Conservation (phyloP, 441 rosid species). For the Syzygium syzygioides region DNA sequence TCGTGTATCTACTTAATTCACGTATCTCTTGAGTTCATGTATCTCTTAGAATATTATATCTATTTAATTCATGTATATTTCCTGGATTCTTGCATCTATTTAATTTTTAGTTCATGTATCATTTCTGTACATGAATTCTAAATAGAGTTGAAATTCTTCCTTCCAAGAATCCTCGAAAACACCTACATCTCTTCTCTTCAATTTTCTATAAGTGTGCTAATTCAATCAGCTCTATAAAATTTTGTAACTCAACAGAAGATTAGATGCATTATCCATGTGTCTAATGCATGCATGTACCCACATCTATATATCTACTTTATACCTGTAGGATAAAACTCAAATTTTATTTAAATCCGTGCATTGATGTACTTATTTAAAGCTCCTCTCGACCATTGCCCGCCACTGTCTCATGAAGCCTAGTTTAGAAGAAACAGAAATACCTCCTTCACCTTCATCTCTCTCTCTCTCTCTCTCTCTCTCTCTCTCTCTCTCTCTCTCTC, state of each 20-base stretch:
- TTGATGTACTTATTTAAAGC: not conserved
- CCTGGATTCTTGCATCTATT: no score
- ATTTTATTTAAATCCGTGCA: not conserved
- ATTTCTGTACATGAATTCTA: no score
- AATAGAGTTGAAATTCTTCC: no score
- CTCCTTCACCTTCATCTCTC: not conserved
- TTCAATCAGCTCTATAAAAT: not conserved
- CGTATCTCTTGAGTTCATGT: no score
- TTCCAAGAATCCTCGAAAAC: no score
- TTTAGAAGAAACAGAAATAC: not conserved
- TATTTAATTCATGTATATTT: no score
- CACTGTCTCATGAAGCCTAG: not conserved
- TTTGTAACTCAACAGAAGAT: not conserved
- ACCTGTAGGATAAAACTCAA: not conserved
- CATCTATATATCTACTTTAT: not conserved
- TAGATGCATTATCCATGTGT: not conserved
- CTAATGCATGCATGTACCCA: not conserved
- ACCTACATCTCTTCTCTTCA: no score
- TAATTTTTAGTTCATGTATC: no score
- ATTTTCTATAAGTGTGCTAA: no score
- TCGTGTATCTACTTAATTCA: no score
- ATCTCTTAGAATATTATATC: no score
- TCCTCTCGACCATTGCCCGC: not conserved
- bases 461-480: not conserved
- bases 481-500: no score